A percentile compares a stretch with the other conserved stretches of the same genome.
Evolutionary conservation across 306 rosid species (phyloP).

Genomic region (Trifolium pratense): DNA sequence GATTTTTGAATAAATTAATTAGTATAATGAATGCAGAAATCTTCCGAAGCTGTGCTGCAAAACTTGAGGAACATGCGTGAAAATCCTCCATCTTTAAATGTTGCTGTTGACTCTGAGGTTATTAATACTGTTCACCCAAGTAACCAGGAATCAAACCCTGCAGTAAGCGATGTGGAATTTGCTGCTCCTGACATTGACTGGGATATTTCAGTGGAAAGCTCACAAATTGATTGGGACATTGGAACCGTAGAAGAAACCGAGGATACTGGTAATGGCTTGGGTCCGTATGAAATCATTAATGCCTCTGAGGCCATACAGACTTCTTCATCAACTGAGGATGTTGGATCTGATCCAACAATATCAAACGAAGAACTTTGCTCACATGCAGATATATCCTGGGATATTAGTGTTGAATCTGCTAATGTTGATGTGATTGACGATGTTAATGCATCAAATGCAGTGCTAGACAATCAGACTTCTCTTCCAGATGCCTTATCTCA

Average conservation of each 20-base stretch:
- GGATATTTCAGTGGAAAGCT: slow-evolving; percentile 80
- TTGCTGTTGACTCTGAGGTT: slow-evolving; percentile 68
- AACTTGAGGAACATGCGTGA: slow-evolving; percentile 65
- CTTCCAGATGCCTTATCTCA: slow-evolving; percentile 50
- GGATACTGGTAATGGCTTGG: slow-evolving; percentile 80
- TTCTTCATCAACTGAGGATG: slow-evolving; percentile 55
- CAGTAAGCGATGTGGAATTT: slow-evolving; percentile 38
- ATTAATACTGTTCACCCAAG: slow-evolving; percentile 55
- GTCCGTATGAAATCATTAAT: slow-evolving; percentile 89
- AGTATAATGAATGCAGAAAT: slow-evolving; percentile 55
- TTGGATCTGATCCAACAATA: slow-evolving; percentile 50
- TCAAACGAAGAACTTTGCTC: slow-evolving; percentile 49
- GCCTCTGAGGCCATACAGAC: slow-evolving; percentile 64
- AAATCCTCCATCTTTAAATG: slow-evolving; percentile 77
- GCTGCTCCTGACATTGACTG: slow-evolving; percentile 77
- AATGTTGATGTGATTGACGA: slow-evolving; percentile 75
- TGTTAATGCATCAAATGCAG: slow-evolving; percentile 51
- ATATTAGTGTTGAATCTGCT: slow-evolving; percentile 83
- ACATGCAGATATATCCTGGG: slow-evolving; percentile 75
- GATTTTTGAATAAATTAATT: slow-evolving; percentile 35
- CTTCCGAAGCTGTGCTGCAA: slow-evolving; percentile 49
- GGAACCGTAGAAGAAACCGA: slow-evolving; percentile 79
- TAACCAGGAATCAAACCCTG: slow-evolving; percentile 52
- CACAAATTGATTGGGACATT: slow-evolving; percentile 93
- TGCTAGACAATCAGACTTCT: slow-evolving; percentile 52